phyloP scores from a whole-genome alignment of 805 yeast genomes.

The Pichia cabralensis region DNA sequence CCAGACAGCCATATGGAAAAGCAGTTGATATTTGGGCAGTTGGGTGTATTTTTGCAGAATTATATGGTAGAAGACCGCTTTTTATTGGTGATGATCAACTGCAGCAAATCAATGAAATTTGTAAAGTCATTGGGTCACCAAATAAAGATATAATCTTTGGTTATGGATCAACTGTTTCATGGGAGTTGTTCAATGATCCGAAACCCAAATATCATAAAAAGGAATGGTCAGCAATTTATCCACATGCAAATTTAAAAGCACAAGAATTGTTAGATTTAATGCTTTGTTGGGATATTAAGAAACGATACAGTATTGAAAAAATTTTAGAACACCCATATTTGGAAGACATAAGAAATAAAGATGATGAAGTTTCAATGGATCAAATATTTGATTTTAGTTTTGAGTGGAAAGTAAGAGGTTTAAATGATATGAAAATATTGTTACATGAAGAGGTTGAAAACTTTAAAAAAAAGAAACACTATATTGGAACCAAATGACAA shows the following conservation, averaged over 20 bases:
- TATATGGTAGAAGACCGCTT: slow-evolving; percentile 70
- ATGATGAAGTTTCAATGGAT: slow-evolving; percentile 46
- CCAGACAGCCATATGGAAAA: slow-evolving; percentile 49
- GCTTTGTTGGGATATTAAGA: slow-evolving; percentile 53
- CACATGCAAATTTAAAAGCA: slow-evolving; percentile 47
- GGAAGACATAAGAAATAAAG: slow-evolving; percentile 37
- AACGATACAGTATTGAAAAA: slow-evolving; percentile 44
- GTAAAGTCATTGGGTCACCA: slow-evolving; percentile 67
- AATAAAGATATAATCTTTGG: slow-evolving; percentile 31
- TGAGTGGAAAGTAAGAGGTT: slow-evolving; percentile 35
- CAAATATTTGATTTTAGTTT: slow-evolving; percentile 56
- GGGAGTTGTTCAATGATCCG: slow-evolving; percentile 36
- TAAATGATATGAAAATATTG: slow-evolving; percentile 37
- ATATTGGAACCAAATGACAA: neutral
- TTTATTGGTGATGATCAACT: slow-evolving; percentile 67
- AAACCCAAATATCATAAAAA: slow-evolving; percentile 31
- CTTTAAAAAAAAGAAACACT: slow-evolving; percentile 30
- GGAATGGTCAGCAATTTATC: slow-evolving; percentile 48
- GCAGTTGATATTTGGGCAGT: slow-evolving; percentile 88
- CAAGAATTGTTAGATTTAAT: slow-evolving; percentile 43
- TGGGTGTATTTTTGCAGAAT: slow-evolving; percentile 83
- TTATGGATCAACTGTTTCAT: slow-evolving; percentile 38
- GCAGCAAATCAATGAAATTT: slow-evolving; percentile 63
- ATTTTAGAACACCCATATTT: slow-evolving; percentile 53
- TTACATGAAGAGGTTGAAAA: slow-evolving; percentile 43